These are phyloP conservation scores for Schrenkiella parvula DNA, from an alignment of 345 rosid genomes.

Conservation along the genomic window DNA sequence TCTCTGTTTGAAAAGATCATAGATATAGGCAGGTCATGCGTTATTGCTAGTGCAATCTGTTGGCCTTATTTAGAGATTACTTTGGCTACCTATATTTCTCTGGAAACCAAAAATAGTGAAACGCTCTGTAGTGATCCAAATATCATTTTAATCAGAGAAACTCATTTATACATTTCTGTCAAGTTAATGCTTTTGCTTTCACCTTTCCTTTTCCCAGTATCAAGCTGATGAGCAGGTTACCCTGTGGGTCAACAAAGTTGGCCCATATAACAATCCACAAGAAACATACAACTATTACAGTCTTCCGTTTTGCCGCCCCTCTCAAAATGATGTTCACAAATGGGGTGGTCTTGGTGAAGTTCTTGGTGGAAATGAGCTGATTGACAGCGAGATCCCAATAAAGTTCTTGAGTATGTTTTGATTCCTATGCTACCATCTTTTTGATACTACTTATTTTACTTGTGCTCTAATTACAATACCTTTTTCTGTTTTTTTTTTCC, in stretches of 20 bases:
- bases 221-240: constrained; percentile 72
- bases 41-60: neutral
- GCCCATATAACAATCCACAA: constrained; percentile 99
- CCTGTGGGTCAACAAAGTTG: constrained; percentile 99
- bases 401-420: constrained; percentile 75
- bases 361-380: constrained; percentile 98
- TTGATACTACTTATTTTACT: neutral
- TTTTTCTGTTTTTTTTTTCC: neutral
- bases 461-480: neutral
- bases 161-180: neutral
- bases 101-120: neutral
- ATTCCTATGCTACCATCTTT: neutral
- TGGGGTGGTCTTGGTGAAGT: constrained; percentile 99
- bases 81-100: neutral
- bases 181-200: constrained; percentile 12
- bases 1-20: neutral
- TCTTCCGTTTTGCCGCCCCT: constrained; percentile 87
- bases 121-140: neutral
- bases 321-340: constrained; percentile 69
- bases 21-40: neutral
- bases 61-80: neutral
- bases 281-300: constrained; percentile 98
- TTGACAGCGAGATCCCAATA: constrained; percentile 80
- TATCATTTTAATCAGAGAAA: neutral
- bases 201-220: constrained; percentile 53